These are phyloP conservation scores for Amborella trichopoda DNA, from an alignment of 164 flowering plant genomes.

Conservation along the genomic window DNA sequence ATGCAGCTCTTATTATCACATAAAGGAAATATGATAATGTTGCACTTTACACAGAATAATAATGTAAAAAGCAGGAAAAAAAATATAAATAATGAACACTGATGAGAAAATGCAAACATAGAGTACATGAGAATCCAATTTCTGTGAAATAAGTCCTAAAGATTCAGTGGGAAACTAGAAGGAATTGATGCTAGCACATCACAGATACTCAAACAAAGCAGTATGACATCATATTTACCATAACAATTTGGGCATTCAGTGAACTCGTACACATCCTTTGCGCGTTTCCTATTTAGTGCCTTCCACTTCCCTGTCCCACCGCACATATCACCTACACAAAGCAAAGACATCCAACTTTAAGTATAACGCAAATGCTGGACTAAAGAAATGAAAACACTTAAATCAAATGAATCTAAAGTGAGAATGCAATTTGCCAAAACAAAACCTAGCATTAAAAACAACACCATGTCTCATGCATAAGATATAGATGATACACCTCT, in stretches of 20 bases:
- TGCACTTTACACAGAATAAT: no score
- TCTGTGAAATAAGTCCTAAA: no score
- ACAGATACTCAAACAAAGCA: no score
- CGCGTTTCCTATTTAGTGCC: constrained; percentile 91
- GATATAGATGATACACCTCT: not conserved
- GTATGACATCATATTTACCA: constrained; percentile 29
- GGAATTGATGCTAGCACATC: no score
- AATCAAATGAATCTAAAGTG: not conserved
- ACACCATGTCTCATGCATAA: not conserved
- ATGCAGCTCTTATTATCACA: no score
- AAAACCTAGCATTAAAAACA: not conserved
- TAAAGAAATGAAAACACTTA: not conserved
- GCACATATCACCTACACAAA: constrained; percentile 93
- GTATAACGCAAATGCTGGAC: no score
- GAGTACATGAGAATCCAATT: no score
- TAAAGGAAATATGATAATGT: no score
- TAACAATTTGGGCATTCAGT: constrained; percentile 98
- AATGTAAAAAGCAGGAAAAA: no score
- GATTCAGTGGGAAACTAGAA: no score
- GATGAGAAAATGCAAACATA: no score
- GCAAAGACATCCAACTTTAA: constrained; percentile 25
- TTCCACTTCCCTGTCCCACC: constrained; percentile 99
- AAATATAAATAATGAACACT: no score
- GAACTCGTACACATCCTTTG: constrained; percentile 85
- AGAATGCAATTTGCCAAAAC: not conserved